Evolutionary conservation across 192 early-diverging fungal genomes (phyloP).

Genomic region (Backusella parvicylindrica): DNA sequence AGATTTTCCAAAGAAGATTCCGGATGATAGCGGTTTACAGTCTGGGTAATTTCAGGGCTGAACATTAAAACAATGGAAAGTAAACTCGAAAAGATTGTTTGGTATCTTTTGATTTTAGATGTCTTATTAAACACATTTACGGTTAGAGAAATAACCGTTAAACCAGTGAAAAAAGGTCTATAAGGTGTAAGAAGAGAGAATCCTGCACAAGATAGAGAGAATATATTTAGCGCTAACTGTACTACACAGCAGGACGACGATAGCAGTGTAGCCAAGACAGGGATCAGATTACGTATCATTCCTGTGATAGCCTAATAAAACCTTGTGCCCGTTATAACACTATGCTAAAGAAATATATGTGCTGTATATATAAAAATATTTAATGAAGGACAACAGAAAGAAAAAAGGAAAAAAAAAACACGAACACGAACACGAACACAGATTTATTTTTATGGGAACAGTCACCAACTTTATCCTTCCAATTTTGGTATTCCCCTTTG

Average conservation of each 20-base stretch:
- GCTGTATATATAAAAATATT: neutral
- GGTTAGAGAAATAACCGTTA: constrained; percentile 27
- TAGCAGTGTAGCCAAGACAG: constrained; percentile 33
- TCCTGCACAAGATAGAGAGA: constrained; percentile 54
- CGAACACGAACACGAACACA: neutral
- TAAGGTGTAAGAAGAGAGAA: constrained; percentile 51
- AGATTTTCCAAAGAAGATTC: neutral
- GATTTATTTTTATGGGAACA: neutral
- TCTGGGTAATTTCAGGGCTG: constrained; percentile 40
- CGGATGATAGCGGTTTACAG: constrained; percentile 2
- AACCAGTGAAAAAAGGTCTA: constrained; percentile 34
- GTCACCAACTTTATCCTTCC: neutral
- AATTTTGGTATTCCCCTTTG: neutral
- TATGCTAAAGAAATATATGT: neutral
- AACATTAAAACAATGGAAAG: constrained; percentile 31
- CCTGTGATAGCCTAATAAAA: constrained; percentile 5
- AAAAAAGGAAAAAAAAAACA: neutral
- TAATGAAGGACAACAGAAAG: neutral
- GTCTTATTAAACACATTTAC: constrained; percentile 26
- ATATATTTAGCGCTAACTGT: constrained; percentile 47
- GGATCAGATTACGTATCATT: constrained; percentile 4
- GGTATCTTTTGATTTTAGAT: constrained; percentile 15
- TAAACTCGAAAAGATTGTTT: neutral
- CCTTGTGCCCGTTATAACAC: neutral
- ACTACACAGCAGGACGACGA: constrained; percentile 51